Conservation (phyloP, 441 rosid species). For the Corymbia calophylla region DNA sequence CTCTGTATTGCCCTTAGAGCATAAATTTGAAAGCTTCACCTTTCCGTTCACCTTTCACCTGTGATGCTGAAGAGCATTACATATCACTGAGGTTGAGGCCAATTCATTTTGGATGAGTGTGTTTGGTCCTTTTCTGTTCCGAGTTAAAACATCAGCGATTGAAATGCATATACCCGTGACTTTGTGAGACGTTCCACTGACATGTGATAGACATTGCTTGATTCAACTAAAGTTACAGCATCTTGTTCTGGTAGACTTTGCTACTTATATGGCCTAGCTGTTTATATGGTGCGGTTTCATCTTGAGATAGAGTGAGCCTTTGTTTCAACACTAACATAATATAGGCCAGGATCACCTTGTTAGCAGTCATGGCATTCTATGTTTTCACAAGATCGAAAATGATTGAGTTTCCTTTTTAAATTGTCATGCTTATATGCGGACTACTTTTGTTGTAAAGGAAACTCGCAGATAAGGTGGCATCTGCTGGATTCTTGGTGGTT, state of each 20-base stretch:
- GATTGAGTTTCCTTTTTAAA: not conserved
- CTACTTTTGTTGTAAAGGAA: not conserved
- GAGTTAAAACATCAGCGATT: not conserved
- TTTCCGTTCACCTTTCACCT: not conserved
- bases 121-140: not conserved
- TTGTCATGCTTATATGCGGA: not conserved
- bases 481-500: not conserved
- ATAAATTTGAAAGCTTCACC: not conserved
- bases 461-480: not conserved
- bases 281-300: not conserved
- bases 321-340: not conserved
- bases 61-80: not conserved
- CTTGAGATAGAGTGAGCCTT: not conserved
- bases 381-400: not conserved
- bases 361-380: not conserved
- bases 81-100: not conserved
- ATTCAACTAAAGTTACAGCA: not conserved
- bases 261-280: not conserved
- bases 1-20: not conserved
- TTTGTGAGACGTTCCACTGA: not conserved
- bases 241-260: not conserved
- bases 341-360: not conserved
- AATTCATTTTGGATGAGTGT: not conserved
- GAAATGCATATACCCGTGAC: not conserved
- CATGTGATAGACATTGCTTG: not conserved